Conservation (phyloP, 306 rosid genomes). For the Benincasa hispida region DNA sequence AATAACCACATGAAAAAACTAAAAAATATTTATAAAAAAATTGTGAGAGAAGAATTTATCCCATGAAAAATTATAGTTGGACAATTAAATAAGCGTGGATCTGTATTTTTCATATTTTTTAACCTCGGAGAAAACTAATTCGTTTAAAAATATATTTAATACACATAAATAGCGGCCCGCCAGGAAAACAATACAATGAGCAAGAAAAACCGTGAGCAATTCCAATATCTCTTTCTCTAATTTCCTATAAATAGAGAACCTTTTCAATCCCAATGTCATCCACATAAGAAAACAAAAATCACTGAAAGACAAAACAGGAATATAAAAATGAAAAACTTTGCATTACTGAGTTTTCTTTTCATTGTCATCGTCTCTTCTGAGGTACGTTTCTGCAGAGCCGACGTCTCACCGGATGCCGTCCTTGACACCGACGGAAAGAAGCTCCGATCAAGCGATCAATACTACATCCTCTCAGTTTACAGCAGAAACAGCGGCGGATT, state of each 20-base stretch:
- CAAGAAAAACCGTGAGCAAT: not conserved
- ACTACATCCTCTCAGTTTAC: conserved; percentile 26
- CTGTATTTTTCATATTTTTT: no score
- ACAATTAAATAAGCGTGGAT: no score
- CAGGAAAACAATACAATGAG: not conserved
- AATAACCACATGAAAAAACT: no score
- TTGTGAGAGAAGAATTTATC: no score
- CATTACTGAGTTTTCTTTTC: not conserved
- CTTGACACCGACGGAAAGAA: conserved; percentile 22
- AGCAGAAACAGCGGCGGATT: conserved; percentile 29
- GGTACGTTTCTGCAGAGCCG: conserved; percentile 2
- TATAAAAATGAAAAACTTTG: not conserved
- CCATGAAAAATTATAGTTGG: no score
- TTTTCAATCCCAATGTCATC: not conserved
- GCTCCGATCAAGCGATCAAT: conserved; percentile 10
- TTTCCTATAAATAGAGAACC: not conserved
- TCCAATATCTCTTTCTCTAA: not conserved
- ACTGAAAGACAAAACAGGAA: no score
- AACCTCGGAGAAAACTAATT: no score
- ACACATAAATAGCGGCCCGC: not conserved
- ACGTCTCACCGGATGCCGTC: conserved; percentile 24
- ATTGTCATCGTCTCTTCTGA: conserved; percentile 4
- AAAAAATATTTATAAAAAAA: no score
- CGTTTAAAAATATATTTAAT: no score
- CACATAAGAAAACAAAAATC: not conserved